A percentile compares a stretch with the other conserved stretches of the same genome.
Evolutionary conservation across 2,329 filamentous ascomycete species (phyloP).

Genomic region (Nannizzia gypsea): DNA sequence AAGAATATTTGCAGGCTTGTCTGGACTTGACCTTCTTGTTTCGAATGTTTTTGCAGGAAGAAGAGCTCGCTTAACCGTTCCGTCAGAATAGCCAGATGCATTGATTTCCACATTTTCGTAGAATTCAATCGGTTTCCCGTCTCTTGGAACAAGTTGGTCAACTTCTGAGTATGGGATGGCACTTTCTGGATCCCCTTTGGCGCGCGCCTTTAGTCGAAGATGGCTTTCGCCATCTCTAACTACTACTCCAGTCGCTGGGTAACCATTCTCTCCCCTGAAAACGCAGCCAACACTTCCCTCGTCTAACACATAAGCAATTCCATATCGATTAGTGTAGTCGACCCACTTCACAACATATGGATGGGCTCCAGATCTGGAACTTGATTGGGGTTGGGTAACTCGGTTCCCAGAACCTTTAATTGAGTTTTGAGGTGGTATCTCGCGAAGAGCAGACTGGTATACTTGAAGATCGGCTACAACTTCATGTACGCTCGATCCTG

Average conservation of each 20-base stretch:
- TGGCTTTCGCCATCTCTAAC: conserved; percentile 37
- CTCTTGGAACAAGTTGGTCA: conserved; percentile 34
- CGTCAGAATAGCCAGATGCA: conserved; percentile 18
- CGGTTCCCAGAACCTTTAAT: conserved; percentile 13
- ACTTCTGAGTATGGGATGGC: conserved; percentile 27
- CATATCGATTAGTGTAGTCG: conserved; percentile 42
- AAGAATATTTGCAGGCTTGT: conserved; percentile 21
- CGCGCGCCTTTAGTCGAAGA: conserved; percentile 34
- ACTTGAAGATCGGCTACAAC: conserved; percentile 30
- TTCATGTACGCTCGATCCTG: conserved; percentile 29
- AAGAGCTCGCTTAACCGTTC: conserved; percentile 31
- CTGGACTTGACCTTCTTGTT: conserved; percentile 22
- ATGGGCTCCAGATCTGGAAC: conserved; percentile 25
- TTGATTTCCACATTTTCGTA: conserved; percentile 35
- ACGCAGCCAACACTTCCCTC: conserved; percentile 41
- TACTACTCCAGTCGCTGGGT: conserved; percentile 35
- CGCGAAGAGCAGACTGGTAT: conserved; percentile 28
- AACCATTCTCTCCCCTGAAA: conserved; percentile 36
- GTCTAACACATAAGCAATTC: conserved; percentile 41
- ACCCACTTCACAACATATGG: conserved; percentile 43
- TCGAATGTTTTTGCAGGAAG: conserved; percentile 33
- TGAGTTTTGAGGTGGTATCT: conserved; percentile 14
- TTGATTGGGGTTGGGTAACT: conserved; percentile 19
- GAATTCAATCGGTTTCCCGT: conserved; percentile 35
- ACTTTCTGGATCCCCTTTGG: conserved; percentile 23